Evolutionary conservation across 202 grass and related monocot genomes (phyloP).

Genomic region (Musa balbisiana): DNA sequence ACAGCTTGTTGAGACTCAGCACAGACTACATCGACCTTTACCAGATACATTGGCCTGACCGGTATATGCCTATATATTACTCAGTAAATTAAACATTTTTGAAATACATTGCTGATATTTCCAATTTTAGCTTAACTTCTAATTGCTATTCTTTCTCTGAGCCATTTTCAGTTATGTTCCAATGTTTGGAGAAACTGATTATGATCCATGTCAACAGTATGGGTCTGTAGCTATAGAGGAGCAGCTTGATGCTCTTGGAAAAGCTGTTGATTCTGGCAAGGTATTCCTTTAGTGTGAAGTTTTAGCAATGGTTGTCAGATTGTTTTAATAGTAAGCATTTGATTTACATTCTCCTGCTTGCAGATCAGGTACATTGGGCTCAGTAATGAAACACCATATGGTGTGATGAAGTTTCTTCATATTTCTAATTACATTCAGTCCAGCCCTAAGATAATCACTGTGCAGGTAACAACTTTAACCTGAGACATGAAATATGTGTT

Average conservation of each 20-base stretch:
- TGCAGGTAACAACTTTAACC: slow-evolving; percentile 36
- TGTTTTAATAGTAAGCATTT: neutral
- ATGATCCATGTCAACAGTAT: slow-evolving; percentile 51
- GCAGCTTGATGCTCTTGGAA: slow-evolving; percentile 64
- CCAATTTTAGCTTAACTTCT: neutral
- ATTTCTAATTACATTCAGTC: slow-evolving; percentile 34
- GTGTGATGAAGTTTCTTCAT: slow-evolving; percentile 76
- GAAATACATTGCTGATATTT: neutral
- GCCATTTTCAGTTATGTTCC: slow-evolving; percentile 53
- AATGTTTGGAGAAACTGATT: slow-evolving; percentile 91
- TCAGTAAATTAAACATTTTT: neutral
- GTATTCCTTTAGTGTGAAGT: slow-evolving; percentile 21
- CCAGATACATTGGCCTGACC: slow-evolving; percentile 96
- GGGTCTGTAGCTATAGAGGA: slow-evolving; percentile 56
- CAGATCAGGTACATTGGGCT: slow-evolving; percentile 92
- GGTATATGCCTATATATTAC: slow-evolving; percentile 28
- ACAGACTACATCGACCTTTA: slow-evolving; percentile 90
- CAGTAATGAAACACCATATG: slow-evolving; percentile 89
- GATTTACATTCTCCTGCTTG: slow-evolving; percentile 5
- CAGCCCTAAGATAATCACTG: slow-evolving; percentile 49
- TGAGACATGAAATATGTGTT: neutral
- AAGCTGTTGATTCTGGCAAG: slow-evolving; percentile 62
- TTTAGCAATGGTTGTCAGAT: neutral
- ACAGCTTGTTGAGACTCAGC: slow-evolving; percentile 49
- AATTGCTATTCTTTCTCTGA: neutral